Conservation (phyloP, 768 basidiomycete species). For the Sporobolomyces pararoseus region DNA sequence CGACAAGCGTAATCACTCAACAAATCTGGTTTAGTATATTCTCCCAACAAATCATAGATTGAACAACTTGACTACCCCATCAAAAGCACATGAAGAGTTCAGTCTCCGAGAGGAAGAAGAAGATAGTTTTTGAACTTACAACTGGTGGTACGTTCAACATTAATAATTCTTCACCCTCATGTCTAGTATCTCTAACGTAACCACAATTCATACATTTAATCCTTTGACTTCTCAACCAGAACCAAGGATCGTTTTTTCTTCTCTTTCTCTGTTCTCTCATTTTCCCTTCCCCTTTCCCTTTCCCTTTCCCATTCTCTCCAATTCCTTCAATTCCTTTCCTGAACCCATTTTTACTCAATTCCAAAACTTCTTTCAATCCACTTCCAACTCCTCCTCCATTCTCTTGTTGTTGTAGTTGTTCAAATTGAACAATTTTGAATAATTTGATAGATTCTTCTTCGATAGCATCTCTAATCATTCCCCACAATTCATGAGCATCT, state of each 20-base stretch:
- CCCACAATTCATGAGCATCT: constrained; percentile 97
- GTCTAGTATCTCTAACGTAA: constrained; percentile 75
- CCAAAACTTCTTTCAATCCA: not conserved
- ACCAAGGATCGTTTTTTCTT: constrained; percentile 65
- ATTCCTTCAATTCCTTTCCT: not conserved
- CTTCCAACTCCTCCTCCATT: constrained; percentile 29
- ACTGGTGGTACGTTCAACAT: constrained; percentile 68
- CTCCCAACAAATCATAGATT: constrained; percentile 76
- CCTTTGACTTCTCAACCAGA: constrained; percentile 84
- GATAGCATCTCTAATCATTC: constrained; percentile 81
- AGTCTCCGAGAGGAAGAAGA: constrained; percentile 8
- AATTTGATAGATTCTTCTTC: constrained; percentile 76
- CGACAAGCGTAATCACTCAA: constrained; percentile 83
- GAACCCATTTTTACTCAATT: not conserved
- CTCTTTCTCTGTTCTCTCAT: not conserved
- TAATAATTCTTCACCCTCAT: constrained; percentile 80
- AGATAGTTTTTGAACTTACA: constrained; percentile 51
- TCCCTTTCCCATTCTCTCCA: not conserved
- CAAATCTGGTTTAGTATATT: constrained; percentile 83
- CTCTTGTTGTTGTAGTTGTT: not conserved
- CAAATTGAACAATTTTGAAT: constrained; percentile 56
- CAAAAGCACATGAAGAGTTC: not conserved
- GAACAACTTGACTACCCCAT: constrained; percentile 60
- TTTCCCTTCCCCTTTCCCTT: not conserved
- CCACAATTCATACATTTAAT: constrained; percentile 83